phyloP scores from a whole-genome alignment of 306 rosid genomes.

The Quercus ilex region DNA sequence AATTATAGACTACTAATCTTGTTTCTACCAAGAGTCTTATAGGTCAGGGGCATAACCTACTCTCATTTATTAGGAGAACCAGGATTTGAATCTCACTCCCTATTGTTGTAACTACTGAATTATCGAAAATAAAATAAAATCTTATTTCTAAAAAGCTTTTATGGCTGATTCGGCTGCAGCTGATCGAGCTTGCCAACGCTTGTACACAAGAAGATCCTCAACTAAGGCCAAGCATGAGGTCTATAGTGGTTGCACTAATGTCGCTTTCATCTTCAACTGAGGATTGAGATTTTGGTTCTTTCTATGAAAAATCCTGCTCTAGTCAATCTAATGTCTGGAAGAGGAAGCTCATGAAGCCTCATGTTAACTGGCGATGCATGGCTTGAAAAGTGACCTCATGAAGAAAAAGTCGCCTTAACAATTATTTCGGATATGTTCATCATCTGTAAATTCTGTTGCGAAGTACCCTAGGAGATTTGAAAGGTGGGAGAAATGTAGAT shows the following conservation, averaged over 20 bases:
- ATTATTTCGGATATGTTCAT: neutral
- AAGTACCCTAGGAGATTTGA: neutral
- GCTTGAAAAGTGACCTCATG: neutral
- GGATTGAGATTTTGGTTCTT: conserved; percentile 65
- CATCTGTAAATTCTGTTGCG: neutral
- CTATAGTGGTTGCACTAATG: conserved; percentile 63
- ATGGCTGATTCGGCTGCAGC: conserved; percentile 32
- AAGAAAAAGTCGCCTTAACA: neutral
- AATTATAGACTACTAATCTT: neutral
- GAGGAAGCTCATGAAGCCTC: conserved; percentile 27
- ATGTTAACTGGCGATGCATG: neutral
- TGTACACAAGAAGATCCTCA: conserved; percentile 76
- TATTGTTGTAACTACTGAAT: too few relatives aligned
- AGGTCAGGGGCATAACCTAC: too few relatives aligned
- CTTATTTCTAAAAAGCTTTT: neutral
- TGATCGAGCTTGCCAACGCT: conserved; percentile 59
- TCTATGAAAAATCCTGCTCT: conserved; percentile 49
- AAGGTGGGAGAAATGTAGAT: neutral
- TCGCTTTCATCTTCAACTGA: conserved; percentile 58
- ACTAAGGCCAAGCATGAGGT: conserved; percentile 84
- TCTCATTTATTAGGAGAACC: too few relatives aligned
- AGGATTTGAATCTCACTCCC: too few relatives aligned
- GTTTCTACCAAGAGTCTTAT: too few relatives aligned
- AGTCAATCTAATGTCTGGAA: conserved; percentile 47
- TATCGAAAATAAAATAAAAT: too few relatives aligned